A percentile compares a stretch with the other conserved stretches of the same genome.
These are phyloP conservation scores for Flagelloscypha sp. DNA, from an alignment of 768 basidiomycete species.

Conservation along the genomic window DNA sequence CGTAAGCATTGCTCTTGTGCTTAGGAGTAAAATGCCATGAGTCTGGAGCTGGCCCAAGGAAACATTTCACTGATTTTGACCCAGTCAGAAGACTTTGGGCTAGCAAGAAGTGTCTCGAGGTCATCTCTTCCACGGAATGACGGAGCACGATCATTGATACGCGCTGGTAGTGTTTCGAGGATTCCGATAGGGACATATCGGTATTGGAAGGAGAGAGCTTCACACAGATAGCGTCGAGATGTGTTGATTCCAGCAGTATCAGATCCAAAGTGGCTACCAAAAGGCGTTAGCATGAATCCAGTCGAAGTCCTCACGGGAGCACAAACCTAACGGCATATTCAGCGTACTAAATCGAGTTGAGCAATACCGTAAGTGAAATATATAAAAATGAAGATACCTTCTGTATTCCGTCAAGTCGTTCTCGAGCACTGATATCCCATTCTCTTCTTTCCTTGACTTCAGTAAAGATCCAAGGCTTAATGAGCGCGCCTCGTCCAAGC, in stretches of 20 bases:
- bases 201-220: slow-evolving; percentile 92
- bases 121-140: slow-evolving; percentile 84
- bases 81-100: slow-evolving; percentile 77
- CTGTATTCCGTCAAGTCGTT: slow-evolving; percentile 71
- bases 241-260: slow-evolving; percentile 88
- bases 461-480: slow-evolving; percentile 95
- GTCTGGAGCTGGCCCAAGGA: slow-evolving; percentile 80
- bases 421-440: slow-evolving; percentile 87
- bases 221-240: slow-evolving; percentile 88
- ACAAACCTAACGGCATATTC: slow-evolving; percentile 77
- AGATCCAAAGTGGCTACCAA: slow-evolving; percentile 66
- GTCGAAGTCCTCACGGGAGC: slow-evolving; percentile 1
- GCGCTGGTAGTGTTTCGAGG: slow-evolving; percentile 69
- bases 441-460: slow-evolving; percentile 89
- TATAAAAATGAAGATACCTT: slow-evolving; percentile 38
- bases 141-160: slow-evolving; percentile 87
- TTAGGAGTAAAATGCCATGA: slow-evolving; percentile 84
- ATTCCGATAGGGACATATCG: slow-evolving; percentile 94
- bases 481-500: slow-evolving; percentile 90
- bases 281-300: slow-evolving; percentile 3
- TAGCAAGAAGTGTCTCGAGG: slow-evolving; percentile 80
- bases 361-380: background rate
- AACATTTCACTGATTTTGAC: slow-evolving; percentile 93
- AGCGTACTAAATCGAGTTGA: slow-evolving; percentile 49
- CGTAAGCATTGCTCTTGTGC: slow-evolving; percentile 86